phyloP scores from a whole-genome alignment of 768 basidiomycete species.

The Pholiota molesta region DNA sequence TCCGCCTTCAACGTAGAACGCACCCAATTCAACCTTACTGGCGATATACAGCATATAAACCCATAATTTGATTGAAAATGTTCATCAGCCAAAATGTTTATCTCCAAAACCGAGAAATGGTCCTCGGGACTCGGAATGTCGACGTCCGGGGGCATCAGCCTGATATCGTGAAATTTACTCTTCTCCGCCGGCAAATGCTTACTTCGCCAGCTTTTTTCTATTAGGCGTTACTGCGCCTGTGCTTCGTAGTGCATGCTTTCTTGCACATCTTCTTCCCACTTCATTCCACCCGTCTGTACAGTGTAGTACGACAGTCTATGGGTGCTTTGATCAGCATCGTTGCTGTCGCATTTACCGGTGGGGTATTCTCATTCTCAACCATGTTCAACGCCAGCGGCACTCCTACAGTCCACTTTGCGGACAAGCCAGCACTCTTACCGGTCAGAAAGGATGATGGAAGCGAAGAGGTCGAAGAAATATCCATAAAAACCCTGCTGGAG shows the following conservation, averaged over 20 bases:
- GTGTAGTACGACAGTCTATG: constrained; percentile 16
- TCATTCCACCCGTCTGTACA: not conserved
- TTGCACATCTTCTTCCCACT: constrained; percentile 6
- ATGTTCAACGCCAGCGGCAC: constrained; percentile 22
- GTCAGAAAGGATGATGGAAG: constrained; percentile 35
- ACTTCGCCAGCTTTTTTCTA: not conserved
- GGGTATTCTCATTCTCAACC: constrained; percentile 33
- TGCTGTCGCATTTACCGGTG: constrained; percentile 36
- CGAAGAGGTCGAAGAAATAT: constrained; percentile 37
- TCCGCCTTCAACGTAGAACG: not conserved
- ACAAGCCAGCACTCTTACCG: constrained; percentile 37
- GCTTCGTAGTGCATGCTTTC: not conserved
- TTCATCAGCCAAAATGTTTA: not conserved
- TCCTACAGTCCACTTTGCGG: constrained; percentile 41
- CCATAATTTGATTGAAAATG: too few relatives aligned
- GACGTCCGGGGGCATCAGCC: not conserved
- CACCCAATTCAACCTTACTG: not conserved
- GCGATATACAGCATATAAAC: not conserved
- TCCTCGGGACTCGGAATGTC: not conserved
- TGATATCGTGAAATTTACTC: constrained; percentile 16
- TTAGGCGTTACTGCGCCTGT: not conserved
- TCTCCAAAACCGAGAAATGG: not conserved
- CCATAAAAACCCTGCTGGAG: constrained; percentile 42
- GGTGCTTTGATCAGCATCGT: constrained; percentile 31
- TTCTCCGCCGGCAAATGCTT: constrained; percentile 7